Base-by-base conservation (phyloP, 495 filamentous ascomycete genomes). In the Lindgomyces ingoldianus region DNA sequence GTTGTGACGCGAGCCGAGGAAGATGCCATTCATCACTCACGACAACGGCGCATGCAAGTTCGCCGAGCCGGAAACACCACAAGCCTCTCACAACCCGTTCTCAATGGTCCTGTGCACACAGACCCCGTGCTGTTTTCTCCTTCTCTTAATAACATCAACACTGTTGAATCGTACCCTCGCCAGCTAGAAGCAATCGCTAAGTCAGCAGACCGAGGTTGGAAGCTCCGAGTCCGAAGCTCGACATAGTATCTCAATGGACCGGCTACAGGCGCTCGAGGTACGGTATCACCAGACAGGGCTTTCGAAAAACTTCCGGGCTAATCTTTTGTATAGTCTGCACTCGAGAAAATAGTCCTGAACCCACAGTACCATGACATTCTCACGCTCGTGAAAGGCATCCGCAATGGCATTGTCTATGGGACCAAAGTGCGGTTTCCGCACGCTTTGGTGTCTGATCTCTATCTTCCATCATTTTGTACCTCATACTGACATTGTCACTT, bases 341-440 rank as follows among this genome's bases (percentile, higher is more conserved):
- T 88, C 62, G 88, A 95, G 74, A 78, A 81, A 55, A 79, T 93
- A 49, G 77, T 96, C 60, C 86, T 93, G 39, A 85, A 98, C 74
- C 91, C 93, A 2, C 78, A 84, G 63, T 88, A 96, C 75, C 88
- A 91, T 59, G 90, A 91, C 68, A 70, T 91, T 54, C 84, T 99
- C 26, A 81, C 89, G 25, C 80, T 99, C 67, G 61, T 93, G 71
- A 99, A 99, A 80, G 90, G 83, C 64, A 86, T 92, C 50, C 92
- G 94, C 75, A 99, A 98, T 88, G 94, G 94, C 75, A 85, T 91
- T 65, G 91, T 97, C 61, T 99, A 98, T 79, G 94, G 94, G 26
- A 86, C 92, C 69, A 99, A 98, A 84, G 91, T 99, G 75, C 92
- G 94, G 66, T 97, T 98, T 81, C 94, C 94, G 70, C 94, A 98